Conservation (phyloP, 2,329 filamentous ascomycete genomes). For the Colletotrichum acutatum region DNA sequence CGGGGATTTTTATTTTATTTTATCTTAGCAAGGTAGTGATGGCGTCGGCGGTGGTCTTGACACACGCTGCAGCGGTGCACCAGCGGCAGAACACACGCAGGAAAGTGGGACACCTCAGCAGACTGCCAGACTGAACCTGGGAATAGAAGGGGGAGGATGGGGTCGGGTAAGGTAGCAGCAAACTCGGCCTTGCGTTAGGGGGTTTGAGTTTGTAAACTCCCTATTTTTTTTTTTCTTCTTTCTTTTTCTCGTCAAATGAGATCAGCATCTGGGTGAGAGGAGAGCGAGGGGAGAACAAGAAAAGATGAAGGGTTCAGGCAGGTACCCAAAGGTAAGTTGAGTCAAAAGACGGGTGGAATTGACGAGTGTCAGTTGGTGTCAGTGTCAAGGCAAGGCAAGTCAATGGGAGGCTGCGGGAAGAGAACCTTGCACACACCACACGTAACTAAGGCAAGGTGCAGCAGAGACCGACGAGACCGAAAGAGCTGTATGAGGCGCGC, state of each 20-base stretch:
- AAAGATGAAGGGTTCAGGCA: neutral
- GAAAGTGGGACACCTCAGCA: constrained; percentile 25
- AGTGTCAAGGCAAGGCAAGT: neutral
- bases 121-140: neutral
- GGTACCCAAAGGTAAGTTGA: neutral
- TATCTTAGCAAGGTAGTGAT: constrained; percentile 9
- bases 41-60: constrained; percentile 31
- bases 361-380: constrained; percentile 5
- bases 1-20: constrained; percentile 32
- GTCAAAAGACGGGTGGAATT: neutral
- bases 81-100: constrained; percentile 4
- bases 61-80: neutral
- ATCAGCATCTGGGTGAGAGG: neutral
- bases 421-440: constrained; percentile 9
- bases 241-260: neutral
- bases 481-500: neutral
- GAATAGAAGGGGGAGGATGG: constrained; percentile 17
- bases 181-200: neutral
- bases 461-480: neutral
- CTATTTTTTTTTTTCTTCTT: neutral
- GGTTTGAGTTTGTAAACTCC: neutral
- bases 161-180: neutral
- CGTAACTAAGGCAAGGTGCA: neutral
- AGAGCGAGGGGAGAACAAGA: neutral
- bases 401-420: constrained; percentile 17